phyloP scores from a whole-genome alignment of 177 flowering plant genomes.

The Vitis hybrid region DNA sequence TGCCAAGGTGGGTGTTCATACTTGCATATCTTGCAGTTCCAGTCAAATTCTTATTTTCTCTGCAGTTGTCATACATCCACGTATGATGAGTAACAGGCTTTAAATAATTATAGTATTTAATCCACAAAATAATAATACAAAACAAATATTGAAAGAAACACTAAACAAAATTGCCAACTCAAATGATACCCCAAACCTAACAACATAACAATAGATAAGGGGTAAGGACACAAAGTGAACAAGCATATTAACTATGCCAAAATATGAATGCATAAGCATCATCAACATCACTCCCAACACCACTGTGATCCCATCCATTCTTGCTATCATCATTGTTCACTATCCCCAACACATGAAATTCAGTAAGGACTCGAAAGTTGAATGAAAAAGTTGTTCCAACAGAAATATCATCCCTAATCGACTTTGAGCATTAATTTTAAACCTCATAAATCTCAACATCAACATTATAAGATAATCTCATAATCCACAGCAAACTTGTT shows the following conservation, averaged over 20 bases:
- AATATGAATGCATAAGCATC: not conserved
- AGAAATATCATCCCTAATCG: not conserved
- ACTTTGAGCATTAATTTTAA: not conserved
- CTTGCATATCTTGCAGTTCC: conserved; percentile 97
- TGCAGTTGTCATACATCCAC: conserved; percentile 25
- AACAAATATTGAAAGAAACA: not conserved
- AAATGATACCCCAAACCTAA: not conserved
- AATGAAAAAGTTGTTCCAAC: not conserved
- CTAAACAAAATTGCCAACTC: not conserved
- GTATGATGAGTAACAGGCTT: not conserved
- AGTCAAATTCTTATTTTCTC: conserved; percentile 88
- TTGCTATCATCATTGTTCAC: too few species aligned
- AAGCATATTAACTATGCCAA: not conserved
- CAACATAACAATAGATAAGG: not conserved
- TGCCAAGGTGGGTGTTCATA: conserved; percentile 90
- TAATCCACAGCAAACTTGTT: not conserved
- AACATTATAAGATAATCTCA: not conserved
- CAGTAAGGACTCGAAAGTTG: not conserved
- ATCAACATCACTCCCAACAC: not conserved
- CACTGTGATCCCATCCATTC: too few species aligned
- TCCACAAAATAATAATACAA: not conserved
- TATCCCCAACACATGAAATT: not conserved
- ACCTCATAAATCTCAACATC: not conserved
- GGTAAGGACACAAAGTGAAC: not conserved
- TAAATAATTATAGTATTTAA: not conserved